Evolutionary conservation across 2,329 filamentous ascomycete genomes (phyloP), one percentile per base, ranked within the genome.

Genomic region (Phyllosticta paracitricarpa): DNA sequence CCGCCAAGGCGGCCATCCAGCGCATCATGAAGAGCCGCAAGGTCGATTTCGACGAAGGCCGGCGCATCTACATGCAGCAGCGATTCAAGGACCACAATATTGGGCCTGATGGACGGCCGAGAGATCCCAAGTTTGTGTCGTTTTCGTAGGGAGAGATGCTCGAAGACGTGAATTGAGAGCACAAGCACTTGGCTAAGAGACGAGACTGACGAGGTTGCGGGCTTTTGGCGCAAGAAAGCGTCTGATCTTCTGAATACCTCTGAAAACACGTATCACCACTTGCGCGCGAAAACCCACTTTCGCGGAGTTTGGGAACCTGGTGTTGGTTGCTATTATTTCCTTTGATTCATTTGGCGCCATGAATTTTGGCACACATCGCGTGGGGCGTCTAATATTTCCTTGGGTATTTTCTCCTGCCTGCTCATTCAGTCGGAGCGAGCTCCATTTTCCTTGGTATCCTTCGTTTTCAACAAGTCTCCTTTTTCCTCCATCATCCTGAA

Each of bases 41-140:
- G 62, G 83, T 97, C 65, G 83, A 81, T 63, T 99, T 99, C 72
- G 93, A 99, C 76, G 91, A 97, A 77, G 94, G 93, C 51, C 83
- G 94, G 67, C 83, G 89, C 68, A 82, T 91, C 54, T 95, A 89
- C 72, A 94, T 91, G 76, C 89, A 97, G 77, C 85, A 89, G 68
- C 81, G 86, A 62, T 96, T 99, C 77, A 85, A 85, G 72, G 91
- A 86, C 72, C 90, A 96, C 69, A 89, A 89, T 58, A 97, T 99
- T 72, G 91, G 87, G 1, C 82, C 89, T 4, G 94, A 99, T 75
- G 94, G 94, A 4, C 78, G 87, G 68, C 94, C 94, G 64, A 83
- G 86, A 71, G 93, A 97, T 78, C 91, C 92, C 64, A 97, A 97
- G 79, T 96, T 96, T 72, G 91, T 97, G 63, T 95, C 89, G 72